Conservation (phyloP, 305 asterid species). For the Ilex paraguariensis region DNA sequence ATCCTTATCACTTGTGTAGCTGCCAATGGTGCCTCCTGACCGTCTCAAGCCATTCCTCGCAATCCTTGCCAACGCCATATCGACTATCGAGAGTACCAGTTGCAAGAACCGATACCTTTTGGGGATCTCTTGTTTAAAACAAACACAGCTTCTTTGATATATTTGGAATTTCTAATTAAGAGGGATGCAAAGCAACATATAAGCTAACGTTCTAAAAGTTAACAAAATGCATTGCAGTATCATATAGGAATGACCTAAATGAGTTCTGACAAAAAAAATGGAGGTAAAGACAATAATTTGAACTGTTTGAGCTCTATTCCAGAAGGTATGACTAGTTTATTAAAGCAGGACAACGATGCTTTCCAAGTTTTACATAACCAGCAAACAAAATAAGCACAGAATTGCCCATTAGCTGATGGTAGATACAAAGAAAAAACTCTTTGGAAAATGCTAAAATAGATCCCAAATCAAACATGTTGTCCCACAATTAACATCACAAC, state of each 20-base stretch:
- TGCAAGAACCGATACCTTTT: slow-evolving; percentile 3
- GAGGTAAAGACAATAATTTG: slow-evolving; percentile 16
- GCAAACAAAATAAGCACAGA: slow-evolving; percentile 9
- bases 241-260: slow-evolving; percentile 12
- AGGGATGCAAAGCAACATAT: no score
- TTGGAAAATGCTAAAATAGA: slow-evolving; percentile 14
- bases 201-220: slow-evolving; percentile 4
- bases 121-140: slow-evolving; percentile 1
- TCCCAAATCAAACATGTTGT: no score
- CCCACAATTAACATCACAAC: no score
- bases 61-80: slow-evolving; percentile 75
- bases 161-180: slow-evolving; percentile 1
- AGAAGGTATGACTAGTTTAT: slow-evolving; percentile 9
- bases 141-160: slow-evolving; percentile 5
- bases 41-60: slow-evolving; percentile 53
- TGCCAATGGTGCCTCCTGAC: slow-evolving; percentile 34
- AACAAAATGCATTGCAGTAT: slow-evolving; percentile 7
- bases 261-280: slow-evolving; percentile 11
- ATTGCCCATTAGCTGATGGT: slow-evolving; percentile 17
- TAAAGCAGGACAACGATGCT: slow-evolving; percentile 17
- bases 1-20: slow-evolving; percentile 21
- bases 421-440: slow-evolving; percentile 25
- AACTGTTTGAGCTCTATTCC: slow-evolving; percentile 3
- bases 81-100: slow-evolving; percentile 4
- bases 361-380: slow-evolving; percentile 10